phyloP scores from a whole-genome alignment of 2,329 filamentous ascomycete species.

The Dactylellina haptotyla region DNA sequence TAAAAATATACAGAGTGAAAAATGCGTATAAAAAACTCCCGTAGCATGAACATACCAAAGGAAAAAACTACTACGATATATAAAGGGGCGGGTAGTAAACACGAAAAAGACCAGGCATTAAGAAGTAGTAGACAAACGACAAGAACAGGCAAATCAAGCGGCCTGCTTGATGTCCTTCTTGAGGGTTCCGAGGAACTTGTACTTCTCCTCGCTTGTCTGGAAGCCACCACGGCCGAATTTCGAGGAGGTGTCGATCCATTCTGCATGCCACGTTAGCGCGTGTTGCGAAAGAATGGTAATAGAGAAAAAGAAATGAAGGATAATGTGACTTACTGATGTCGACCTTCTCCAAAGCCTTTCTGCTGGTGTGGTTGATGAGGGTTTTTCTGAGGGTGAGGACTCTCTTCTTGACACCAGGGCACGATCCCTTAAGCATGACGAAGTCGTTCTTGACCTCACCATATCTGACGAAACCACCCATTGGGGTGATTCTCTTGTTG shows the following conservation, averaged over 20 bases:
- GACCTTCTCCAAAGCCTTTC: slow-evolving; percentile 97
- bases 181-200: slow-evolving; percentile 95
- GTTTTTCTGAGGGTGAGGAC: slow-evolving; percentile 99
- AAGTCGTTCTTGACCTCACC: slow-evolving; percentile 99
- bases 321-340: slow-evolving; percentile 73
- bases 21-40: slow-evolving; percentile 44
- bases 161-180: slow-evolving; percentile 98
- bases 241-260: slow-evolving; percentile 99
- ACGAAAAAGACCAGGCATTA: slow-evolving; percentile 57
- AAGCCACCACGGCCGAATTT: slow-evolving; percentile 99
- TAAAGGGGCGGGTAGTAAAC: slow-evolving; percentile 43
- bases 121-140: slow-evolving; percentile 59
- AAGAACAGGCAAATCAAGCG: slow-evolving; percentile 63
- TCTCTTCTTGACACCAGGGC: slow-evolving; percentile 99
- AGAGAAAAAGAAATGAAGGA: neutral
- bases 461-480: slow-evolving; percentile 99
- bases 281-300: neutral
- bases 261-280: slow-evolving; percentile 24
- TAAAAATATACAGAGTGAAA: slow-evolving; percentile 51
- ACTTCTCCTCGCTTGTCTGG: slow-evolving; percentile 99
- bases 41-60: slow-evolving; percentile 49
- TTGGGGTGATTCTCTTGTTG: slow-evolving; percentile 88
- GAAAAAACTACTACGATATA: slow-evolving; percentile 29
- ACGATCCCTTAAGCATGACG: slow-evolving; percentile 95
- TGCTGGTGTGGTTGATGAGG: slow-evolving; percentile 95